Conservation (phyloP, 257 asterid genomes). For the Penstemon davidsonii region DNA sequence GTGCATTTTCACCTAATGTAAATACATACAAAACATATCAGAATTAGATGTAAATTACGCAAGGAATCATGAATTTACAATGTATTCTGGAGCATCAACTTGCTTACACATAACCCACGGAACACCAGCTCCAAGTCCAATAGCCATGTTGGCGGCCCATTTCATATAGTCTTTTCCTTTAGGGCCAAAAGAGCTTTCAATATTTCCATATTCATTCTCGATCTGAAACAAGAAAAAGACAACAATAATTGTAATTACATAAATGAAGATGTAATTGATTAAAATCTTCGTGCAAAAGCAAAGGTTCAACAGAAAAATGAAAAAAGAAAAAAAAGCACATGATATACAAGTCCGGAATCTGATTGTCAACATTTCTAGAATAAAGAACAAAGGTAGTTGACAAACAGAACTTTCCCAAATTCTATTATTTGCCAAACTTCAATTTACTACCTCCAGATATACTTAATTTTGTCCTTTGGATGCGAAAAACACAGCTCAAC, state of each 20-base stretch:
- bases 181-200: constrained; percentile 71
- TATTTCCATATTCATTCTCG: constrained; percentile 92
- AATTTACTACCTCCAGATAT: constrained; percentile 4
- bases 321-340: too few species aligned
- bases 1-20: constrained; percentile 14
- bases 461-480: background rate
- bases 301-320: background rate
- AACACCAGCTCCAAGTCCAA: constrained; percentile 89
- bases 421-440: constrained; percentile 12
- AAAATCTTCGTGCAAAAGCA: background rate
- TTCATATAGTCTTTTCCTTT: constrained; percentile 69
- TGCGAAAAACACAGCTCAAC: too few species aligned
- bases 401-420: background rate
- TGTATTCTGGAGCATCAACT: constrained; percentile 88
- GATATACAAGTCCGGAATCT: background rate
- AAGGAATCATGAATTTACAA: constrained; percentile 49
- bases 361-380: constrained; percentile 12
- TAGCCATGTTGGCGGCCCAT: constrained; percentile 98
- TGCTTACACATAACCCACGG: constrained; percentile 99
- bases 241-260: constrained; percentile 9
- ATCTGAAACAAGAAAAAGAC: constrained; percentile 51
- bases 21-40: constrained; percentile 17
- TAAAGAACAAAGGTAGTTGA: background rate
- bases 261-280: background rate
- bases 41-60: constrained; percentile 19